Percentiles rank a stretch among this genome's conserved stretches.
phyloP scores from a whole-genome alignment of 441 rosid genomes.

The Flueggea neowawraea region DNA sequence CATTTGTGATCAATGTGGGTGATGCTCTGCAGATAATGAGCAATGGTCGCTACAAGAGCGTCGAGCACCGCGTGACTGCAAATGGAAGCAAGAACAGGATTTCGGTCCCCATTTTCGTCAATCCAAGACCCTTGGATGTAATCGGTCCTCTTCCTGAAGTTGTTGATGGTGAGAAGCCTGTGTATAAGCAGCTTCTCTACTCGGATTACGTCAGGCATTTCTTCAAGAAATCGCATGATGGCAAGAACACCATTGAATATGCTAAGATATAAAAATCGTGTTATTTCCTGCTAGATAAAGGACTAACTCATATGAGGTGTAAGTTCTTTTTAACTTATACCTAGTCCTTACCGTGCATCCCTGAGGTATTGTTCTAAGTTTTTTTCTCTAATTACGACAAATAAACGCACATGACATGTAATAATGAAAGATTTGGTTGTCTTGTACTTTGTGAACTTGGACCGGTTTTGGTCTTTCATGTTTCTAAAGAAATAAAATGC shows the following conservation, averaged over 20 bases:
- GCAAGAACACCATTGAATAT: constrained; percentile 14
- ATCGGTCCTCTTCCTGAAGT: constrained; percentile 21
- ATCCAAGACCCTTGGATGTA: constrained; percentile 3
- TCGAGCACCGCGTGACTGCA: constrained; percentile 21
- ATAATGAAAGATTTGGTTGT: too few relatives aligned
- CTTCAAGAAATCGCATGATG: constrained; percentile 21
- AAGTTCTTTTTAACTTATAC: too few relatives aligned
- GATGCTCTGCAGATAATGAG: constrained; percentile 27
- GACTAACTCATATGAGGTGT: too few relatives aligned
- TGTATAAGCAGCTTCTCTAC: constrained; percentile 14
- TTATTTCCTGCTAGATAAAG: too few relatives aligned
- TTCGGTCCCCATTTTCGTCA: constrained; percentile 18
- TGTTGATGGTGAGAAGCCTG: constrained; percentile 14
- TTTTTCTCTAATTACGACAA: too few relatives aligned
- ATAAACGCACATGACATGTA: too few relatives aligned
- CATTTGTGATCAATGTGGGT: constrained; percentile 24
- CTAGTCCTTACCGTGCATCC: too few relatives aligned
- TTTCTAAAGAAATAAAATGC: too few relatives aligned
- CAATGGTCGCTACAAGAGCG: constrained; percentile 26
- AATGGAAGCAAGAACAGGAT: constrained; percentile 11
- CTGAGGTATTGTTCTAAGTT: too few relatives aligned
- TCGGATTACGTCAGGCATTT: constrained; percentile 19
- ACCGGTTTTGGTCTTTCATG: too few relatives aligned
- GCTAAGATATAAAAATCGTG: not conserved
- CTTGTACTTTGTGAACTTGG: too few relatives aligned